Conservation (phyloP, 192 early-diverging fungal genomes). For the Rhizoclosmatium sp. region DNA sequence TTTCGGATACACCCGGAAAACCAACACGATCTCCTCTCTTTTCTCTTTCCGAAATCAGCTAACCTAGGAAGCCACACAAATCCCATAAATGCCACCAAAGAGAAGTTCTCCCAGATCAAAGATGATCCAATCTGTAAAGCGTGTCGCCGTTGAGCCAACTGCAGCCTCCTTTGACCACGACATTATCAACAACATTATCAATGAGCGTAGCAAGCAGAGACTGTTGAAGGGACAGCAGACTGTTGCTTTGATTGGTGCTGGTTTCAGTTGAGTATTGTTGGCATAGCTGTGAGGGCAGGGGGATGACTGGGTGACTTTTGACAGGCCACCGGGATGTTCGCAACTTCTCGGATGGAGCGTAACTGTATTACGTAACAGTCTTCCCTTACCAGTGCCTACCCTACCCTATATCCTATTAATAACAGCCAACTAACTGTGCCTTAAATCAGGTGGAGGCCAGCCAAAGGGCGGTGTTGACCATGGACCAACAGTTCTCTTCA, state of each 20-base stretch:
- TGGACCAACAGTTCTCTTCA: slow-evolving; percentile 83
- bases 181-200: slow-evolving; percentile 27
- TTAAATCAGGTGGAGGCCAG: slow-evolving; percentile 51
- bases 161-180: not conserved
- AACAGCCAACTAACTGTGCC: not conserved
- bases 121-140: not conserved
- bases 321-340: not conserved
- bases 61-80: no score
- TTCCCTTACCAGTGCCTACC: not conserved
- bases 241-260: slow-evolving; percentile 29
- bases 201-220: slow-evolving; percentile 12
- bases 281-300: not conserved
- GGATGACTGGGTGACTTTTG: not conserved
- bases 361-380: not conserved
- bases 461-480: slow-evolving; percentile 89
- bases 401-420: no score
- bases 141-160: not conserved
- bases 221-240: not conserved
- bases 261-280: slow-evolving; percentile 19
- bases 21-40: no score
- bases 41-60: no score
- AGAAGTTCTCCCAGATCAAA: not conserved
- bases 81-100: no score
- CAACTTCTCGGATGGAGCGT: not conserved
- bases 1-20: no score